Conservation (phyloP, 192 early-diverging fungal species). For the Dimargaris cristalligena region DNA sequence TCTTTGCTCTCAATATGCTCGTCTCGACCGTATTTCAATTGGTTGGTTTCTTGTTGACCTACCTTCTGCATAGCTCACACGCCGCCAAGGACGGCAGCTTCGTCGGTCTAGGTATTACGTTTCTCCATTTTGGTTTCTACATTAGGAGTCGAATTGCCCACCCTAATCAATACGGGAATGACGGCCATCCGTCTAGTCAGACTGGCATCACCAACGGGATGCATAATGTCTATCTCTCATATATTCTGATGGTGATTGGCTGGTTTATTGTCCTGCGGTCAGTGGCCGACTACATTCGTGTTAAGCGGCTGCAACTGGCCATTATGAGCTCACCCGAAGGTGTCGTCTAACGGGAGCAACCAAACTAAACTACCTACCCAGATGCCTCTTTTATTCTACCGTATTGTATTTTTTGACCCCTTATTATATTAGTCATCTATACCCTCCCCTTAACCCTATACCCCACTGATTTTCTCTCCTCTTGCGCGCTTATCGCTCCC, state of each 20-base stretch:
- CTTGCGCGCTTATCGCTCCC: too few relatives aligned
- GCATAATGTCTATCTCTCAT: slow-evolving; percentile 50
- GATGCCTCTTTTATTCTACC: too few relatives aligned
- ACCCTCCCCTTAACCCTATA: too few relatives aligned
- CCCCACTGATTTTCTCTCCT: too few relatives aligned
- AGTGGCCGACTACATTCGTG: slow-evolving; percentile 51
- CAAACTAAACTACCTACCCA: too few relatives aligned
- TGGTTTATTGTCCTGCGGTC: slow-evolving; percentile 55
- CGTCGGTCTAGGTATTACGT: slow-evolving; percentile 63
- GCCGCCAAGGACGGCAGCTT: slow-evolving; percentile 67
- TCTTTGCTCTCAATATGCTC: slow-evolving; percentile 66
- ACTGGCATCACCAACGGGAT: slow-evolving; percentile 23
- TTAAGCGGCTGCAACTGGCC: slow-evolving; percentile 50
- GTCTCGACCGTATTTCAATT: slow-evolving; percentile 67
- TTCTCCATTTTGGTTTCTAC: slow-evolving; percentile 62
- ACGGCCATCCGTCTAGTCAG: slow-evolving; percentile 13
- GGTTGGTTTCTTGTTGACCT: slow-evolving; percentile 79
- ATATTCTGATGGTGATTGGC: slow-evolving; percentile 57
- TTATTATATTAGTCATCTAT: too few relatives aligned
- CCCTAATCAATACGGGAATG: slow-evolving; percentile 9
- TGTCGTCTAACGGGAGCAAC: slow-evolving; percentile 18
- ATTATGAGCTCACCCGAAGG: slow-evolving; percentile 39
- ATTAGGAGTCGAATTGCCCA: slow-evolving; percentile 38
- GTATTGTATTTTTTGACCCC: too few relatives aligned
- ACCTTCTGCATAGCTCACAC: slow-evolving; percentile 77